A percentile compares a stretch with the other conserved stretches of the same genome.
Conservation (phyloP, 1,139 yeast genomes). For the Sugiyamaella grinbergsii region DNA sequence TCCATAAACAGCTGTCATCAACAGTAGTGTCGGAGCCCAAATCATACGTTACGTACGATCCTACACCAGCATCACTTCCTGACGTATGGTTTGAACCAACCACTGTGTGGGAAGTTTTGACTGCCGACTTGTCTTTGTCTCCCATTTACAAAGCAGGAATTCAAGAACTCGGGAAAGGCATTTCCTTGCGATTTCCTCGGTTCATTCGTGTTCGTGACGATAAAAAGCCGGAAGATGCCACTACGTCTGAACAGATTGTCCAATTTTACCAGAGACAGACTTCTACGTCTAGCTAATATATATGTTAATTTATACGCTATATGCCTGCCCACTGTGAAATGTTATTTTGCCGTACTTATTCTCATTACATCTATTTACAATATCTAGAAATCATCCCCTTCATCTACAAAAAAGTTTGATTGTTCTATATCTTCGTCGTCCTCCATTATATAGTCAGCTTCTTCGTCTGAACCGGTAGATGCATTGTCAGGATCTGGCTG, state of each 20-base stretch:
- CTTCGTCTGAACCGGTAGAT: constrained; percentile 17
- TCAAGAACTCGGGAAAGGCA: constrained; percentile 77
- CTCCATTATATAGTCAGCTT: constrained; percentile 18
- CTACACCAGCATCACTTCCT: constrained; percentile 58
- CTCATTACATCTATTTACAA: background rate
- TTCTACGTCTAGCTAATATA: constrained; percentile 24
- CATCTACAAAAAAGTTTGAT: constrained; percentile 25
- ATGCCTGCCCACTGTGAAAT: too few relatives aligned
- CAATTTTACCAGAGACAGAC: constrained; percentile 86
- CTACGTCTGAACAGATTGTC: constrained; percentile 84
- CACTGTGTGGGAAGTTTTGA: constrained; percentile 81
- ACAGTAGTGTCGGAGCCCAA: constrained; percentile 71
- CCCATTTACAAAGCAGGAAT: constrained; percentile 92
- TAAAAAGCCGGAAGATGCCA: constrained; percentile 84
- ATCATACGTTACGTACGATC: constrained; percentile 69
- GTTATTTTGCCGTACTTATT: too few relatives aligned
- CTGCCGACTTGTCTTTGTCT: constrained; percentile 90
- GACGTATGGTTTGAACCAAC: constrained; percentile 98
- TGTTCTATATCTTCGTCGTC: constrained; percentile 27
- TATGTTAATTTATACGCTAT: background rate
- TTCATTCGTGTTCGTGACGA: constrained; percentile 85
- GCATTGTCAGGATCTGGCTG: background rate
- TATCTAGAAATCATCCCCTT: constrained; percentile 24
- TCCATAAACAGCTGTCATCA: constrained; percentile 64
- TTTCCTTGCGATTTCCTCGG: constrained; percentile 89